A percentile compares a stretch with the other conserved stretches of the same genome.
These are phyloP conservation scores for Wilcoxina mikolae DNA, from an alignment of 495 filamentous ascomycete genomes.

Conservation along the genomic window DNA sequence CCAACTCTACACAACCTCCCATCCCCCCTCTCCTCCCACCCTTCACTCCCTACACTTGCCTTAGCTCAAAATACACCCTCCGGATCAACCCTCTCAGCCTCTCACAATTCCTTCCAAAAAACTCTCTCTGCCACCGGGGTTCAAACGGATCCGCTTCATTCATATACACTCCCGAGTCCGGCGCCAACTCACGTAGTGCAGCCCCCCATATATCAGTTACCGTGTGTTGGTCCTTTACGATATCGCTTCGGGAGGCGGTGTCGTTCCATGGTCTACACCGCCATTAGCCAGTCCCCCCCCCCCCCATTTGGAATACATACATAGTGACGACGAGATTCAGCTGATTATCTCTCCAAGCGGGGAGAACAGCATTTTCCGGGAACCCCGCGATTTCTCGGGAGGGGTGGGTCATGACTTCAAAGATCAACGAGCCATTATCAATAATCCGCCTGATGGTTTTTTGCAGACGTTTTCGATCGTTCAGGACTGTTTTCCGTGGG, in stretches of 20 bases:
- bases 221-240: neutral
- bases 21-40: conserved; percentile 28
- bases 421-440: conserved; percentile 7
- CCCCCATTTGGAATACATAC: neutral
- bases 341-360: conserved; percentile 39
- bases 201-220: neutral
- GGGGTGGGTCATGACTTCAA: conserved; percentile 36
- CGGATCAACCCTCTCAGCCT: conserved; percentile 38
- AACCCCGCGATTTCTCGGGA: conserved; percentile 9
- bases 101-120: conserved; percentile 38
- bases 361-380: conserved; percentile 35
- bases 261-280: neutral
- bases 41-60: conserved; percentile 39
- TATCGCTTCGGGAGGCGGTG: neutral
- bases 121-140: conserved; percentile 47
- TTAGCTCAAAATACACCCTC: conserved; percentile 37
- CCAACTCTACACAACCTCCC: conserved; percentile 5
- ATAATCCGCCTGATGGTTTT: conserved; percentile 5
- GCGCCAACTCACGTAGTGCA: conserved; percentile 28
- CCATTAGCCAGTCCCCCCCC: neutral
- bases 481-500: conserved; percentile 30
- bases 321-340: conserved; percentile 35
- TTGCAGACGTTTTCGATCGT: conserved; percentile 7
- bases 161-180: conserved; percentile 34
- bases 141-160: conserved; percentile 45